A percentile compares a stretch with the other conserved stretches of the same genome.
These are phyloP conservation scores for Ilex paraguariensis DNA, from an alignment of 305 asterid genomes.

Conservation along the genomic window DNA sequence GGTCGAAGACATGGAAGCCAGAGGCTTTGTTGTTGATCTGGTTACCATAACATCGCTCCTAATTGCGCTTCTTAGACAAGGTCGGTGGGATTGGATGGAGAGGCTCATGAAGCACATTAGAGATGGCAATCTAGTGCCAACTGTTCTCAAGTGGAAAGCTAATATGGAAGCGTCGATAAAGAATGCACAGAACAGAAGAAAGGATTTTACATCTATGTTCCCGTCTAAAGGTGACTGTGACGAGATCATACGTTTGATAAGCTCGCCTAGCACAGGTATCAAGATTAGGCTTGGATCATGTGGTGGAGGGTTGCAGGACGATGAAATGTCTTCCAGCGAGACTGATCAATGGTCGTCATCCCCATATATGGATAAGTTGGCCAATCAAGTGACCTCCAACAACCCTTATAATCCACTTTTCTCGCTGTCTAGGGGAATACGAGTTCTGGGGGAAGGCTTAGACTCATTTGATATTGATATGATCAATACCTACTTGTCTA, in stretches of 20 bases:
- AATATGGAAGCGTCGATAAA: conserved; percentile 67
- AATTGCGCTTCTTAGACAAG: conserved; percentile 52
- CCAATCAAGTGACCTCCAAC: conserved; percentile 33
- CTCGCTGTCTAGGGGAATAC: conserved; percentile 50
- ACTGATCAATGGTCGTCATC: conserved; percentile 91
- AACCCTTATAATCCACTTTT: conserved; percentile 23
- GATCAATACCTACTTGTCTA: conserved; percentile 86
- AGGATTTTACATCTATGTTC: conserved; percentile 65
- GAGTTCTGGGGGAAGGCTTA: conserved; percentile 55
- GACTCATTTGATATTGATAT: conserved; percentile 79
- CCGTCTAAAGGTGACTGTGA: conserved; percentile 45
- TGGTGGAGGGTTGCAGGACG: conserved; percentile 15
- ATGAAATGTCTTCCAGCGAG: conserved; percentile 11
- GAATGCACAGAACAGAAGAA: conserved; percentile 56
- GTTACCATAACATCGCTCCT: conserved; percentile 72
- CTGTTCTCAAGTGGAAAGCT: conserved; percentile 73
- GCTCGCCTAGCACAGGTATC: conserved; percentile 17
- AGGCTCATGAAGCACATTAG: conserved; percentile 68
- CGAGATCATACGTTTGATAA: conserved; percentile 42
- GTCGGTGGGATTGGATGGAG: conserved; percentile 68
- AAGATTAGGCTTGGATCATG: conserved; percentile 15
- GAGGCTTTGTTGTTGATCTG: conserved; percentile 80
- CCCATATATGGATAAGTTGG: conserved; percentile 82
- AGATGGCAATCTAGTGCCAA: conserved; percentile 65
- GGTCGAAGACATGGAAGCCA: conserved; percentile 90